Percentiles rank a stretch among this genome's conserved stretches.
Conservation (phyloP, 352 stramenopile species). For the Phytopythium vexans region DNA sequence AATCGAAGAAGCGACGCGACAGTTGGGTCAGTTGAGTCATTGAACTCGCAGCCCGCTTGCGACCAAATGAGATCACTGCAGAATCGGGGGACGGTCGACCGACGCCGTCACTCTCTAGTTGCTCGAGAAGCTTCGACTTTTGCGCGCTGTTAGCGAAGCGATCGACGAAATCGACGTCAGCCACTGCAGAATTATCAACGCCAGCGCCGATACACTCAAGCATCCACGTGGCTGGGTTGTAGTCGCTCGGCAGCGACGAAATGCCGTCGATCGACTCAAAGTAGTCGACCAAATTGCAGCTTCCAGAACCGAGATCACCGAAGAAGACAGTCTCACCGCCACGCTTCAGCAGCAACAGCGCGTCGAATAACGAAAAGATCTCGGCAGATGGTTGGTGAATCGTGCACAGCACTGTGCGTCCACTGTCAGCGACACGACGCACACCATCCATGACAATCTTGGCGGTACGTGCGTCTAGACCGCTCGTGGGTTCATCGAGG, state of each 20-base stretch:
- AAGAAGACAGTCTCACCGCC: constrained; percentile 63
- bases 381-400: constrained; percentile 31
- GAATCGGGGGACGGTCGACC: constrained; percentile 17
- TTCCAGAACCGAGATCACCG: constrained; percentile 37
- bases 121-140: no score
- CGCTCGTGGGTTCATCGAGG: constrained; percentile 55
- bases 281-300: constrained; percentile 36
- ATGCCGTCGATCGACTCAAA: constrained; percentile 50
- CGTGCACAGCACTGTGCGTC: constrained; percentile 64
- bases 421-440: constrained; percentile 46
- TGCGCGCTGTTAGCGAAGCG: no score
- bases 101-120: constrained; percentile 10
- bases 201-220: constrained; percentile 52
- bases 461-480: constrained; percentile 44
- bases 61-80: constrained; percentile 10
- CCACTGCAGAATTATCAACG: no score
- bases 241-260: constrained; percentile 31
- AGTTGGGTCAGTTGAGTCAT: no score
- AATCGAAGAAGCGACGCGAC: constrained; percentile 5
- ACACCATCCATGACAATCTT: constrained; percentile 81
- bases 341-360: constrained; percentile 76
- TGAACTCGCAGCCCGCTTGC: constrained; percentile 10
- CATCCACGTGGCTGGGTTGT: constrained; percentile 89
- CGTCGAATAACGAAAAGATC: constrained; percentile 70
- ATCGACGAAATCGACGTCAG: no score